A percentile compares a stretch with the other conserved stretches of the same genome.
These are phyloP conservation scores for Fusarium succisae DNA, from an alignment of 2,329 filamentous ascomycete species.

Conservation along the genomic window DNA sequence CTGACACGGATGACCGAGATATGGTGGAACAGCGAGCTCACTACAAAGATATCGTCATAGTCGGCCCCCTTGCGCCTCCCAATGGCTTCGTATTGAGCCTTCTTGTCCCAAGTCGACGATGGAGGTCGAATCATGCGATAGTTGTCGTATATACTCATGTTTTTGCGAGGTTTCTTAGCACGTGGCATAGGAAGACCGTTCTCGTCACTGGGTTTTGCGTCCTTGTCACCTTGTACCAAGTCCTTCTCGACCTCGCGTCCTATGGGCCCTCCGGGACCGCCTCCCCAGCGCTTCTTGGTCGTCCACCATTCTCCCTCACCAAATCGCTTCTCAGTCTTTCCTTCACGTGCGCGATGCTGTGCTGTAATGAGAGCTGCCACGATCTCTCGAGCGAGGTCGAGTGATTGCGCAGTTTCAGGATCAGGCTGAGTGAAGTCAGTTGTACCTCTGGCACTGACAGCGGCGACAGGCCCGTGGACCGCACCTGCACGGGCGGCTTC, in stretches of 20 bases:
- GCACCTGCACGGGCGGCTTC: slow-evolving; percentile 67
- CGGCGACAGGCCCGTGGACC: slow-evolving; percentile 69
- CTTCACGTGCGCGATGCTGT: slow-evolving; percentile 69
- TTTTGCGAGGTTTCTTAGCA: slow-evolving; percentile 63
- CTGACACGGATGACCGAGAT: slow-evolving; percentile 66
- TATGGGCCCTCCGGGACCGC: slow-evolving; percentile 69
- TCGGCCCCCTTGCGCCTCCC: slow-evolving; percentile 58
- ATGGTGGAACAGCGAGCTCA: slow-evolving; percentile 71
- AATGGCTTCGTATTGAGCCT: slow-evolving; percentile 66
- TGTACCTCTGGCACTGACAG: slow-evolving; percentile 66
- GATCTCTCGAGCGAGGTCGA: slow-evolving; percentile 70
- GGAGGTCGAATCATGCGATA: slow-evolving; percentile 71
- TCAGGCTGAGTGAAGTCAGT: slow-evolving; percentile 58
- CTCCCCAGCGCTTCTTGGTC: slow-evolving; percentile 68
- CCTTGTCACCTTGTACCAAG: slow-evolving; percentile 57
- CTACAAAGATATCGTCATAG: slow-evolving; percentile 69
- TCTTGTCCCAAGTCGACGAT: slow-evolving; percentile 67
- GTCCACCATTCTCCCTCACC: slow-evolving; percentile 72
- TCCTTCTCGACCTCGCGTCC: slow-evolving; percentile 67
- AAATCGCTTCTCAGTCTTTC: slow-evolving; percentile 63
- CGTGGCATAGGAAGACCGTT: slow-evolving; percentile 40
- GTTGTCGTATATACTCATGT: slow-evolving; percentile 67
- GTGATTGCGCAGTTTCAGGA: slow-evolving; percentile 64
- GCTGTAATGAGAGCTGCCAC: slow-evolving; percentile 69
- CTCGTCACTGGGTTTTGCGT: slow-evolving; percentile 45